Evolutionary conservation across 345 rosid genomes (phyloP).

Genomic region (Rubroshorea leprosula): DNA sequence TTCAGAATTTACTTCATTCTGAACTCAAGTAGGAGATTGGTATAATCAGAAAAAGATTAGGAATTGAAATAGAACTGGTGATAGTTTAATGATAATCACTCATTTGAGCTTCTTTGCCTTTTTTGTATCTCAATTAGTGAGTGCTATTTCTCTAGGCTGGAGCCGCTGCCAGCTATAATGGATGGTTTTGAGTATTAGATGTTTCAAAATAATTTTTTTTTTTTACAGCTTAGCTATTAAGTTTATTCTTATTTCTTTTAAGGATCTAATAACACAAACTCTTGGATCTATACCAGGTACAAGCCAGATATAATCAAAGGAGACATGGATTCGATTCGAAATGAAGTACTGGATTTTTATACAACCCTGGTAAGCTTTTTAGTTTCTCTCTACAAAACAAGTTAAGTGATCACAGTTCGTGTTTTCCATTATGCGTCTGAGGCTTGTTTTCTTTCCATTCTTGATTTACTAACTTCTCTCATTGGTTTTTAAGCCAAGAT

Average conservation of each 20-base stretch:
- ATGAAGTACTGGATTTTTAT: constrained; percentile 63
- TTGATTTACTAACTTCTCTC: background rate
- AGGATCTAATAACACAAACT: background rate
- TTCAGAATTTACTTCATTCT: too few relatives aligned
- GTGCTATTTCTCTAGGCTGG: background rate
- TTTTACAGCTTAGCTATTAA: background rate
- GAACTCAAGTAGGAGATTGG: background rate
- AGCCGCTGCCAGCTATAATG: too few relatives aligned
- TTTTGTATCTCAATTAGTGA: background rate
- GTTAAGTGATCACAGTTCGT: background rate
- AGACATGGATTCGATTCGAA: constrained; percentile 88
- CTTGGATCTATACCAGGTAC: constrained; percentile 36
- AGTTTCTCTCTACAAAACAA: background rate
- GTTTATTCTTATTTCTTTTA: background rate
- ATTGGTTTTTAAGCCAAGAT: background rate
- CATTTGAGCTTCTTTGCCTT: background rate
- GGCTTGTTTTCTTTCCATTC: background rate
- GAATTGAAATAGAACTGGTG: background rate
- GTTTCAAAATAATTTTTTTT: background rate
- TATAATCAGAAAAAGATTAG: background rate
- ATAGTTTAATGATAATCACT: background rate
- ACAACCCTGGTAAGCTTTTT: constrained; percentile 40
- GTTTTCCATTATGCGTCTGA: background rate
- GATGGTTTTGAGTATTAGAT: background rate
- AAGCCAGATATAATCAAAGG: constrained; percentile 84